Evolutionary conservation across 2,329 filamentous ascomycete species (phyloP), one percentile per base, ranked within the genome.

Genomic region (Fusarium setosum): DNA sequence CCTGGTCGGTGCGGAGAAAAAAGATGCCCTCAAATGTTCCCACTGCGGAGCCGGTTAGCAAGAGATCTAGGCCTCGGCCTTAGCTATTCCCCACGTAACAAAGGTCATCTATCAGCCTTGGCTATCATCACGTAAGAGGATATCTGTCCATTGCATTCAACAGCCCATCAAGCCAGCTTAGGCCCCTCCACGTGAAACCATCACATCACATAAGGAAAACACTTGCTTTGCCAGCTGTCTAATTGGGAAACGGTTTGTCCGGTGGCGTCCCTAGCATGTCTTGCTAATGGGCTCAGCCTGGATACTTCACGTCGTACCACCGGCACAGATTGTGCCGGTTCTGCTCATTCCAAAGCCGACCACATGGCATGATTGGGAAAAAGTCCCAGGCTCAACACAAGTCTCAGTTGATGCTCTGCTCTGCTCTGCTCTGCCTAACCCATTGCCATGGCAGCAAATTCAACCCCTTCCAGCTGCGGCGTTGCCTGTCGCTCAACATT

Each of bases 381-480:
- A n/a, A n/a, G n/a, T n/a, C n/a, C n/a, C n/a, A n/a, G n/a, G n/a
- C n/a, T n/a, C n/a, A n/a, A 31, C 41, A 18, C 38, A 18, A 17
- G n/a, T 61, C 32, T 47, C 26, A 56, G 60, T 62, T 34, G 12
- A 40, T 34, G 15, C 17, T n/a, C 41, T 35, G 56, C 24, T 12
- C 42, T 42, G 26, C 13, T 15, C 31, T 18, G 9, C n/a, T 6
- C 51, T 26, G 20, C 63, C 20, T 24, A 54, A 35, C 21, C 37
- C 17, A 49, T 65, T 40, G 59, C 56, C 72, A 80, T 72, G 17
- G 68, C 61, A 20, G 69, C 55, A 71, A 85, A 85, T 5, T 65
- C 69, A 38, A 78, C 72, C 1, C 82, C 83, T 6, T 83, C 78
- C 68, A 85, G 69, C 20, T 74, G 68, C 9, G 84, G 84, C 11